These are phyloP conservation scores for Crithidia mellificae DNA, from an alignment of 208 protist species.

Conservation along the genomic window DNA sequence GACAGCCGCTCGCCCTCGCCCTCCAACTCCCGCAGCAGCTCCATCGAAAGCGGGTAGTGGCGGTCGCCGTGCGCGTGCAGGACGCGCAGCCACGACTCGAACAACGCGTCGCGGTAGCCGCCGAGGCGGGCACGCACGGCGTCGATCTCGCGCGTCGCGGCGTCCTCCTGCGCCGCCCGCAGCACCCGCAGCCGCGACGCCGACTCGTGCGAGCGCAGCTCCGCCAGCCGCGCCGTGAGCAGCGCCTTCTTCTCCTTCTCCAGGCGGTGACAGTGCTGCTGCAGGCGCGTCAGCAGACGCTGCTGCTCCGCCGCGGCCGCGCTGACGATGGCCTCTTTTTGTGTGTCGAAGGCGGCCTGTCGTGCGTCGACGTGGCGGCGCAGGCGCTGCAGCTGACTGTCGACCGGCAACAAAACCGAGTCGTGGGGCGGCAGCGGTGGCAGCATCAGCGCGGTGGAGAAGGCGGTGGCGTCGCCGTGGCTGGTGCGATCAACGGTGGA, in stretches of 20 bases:
- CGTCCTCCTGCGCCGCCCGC: slow-evolving; percentile 23
- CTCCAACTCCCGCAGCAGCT: slow-evolving; percentile 22
- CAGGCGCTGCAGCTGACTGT: background rate
- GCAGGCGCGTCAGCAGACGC: slow-evolving; percentile 32
- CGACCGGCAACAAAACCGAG: too few relatives aligned
- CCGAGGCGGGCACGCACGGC: slow-evolving; percentile 26
- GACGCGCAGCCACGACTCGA: slow-evolving; percentile 25
- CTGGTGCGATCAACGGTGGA: too few relatives aligned
- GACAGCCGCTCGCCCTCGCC: slow-evolving; percentile 21
- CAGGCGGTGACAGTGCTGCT: slow-evolving; percentile 13
- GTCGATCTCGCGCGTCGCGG: slow-evolving; percentile 22
- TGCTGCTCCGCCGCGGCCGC: slow-evolving; percentile 30
- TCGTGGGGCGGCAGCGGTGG: slow-evolving; percentile 4
- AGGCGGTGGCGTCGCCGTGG: background rate
- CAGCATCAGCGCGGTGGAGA: background rate
- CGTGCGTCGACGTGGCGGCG: background rate
- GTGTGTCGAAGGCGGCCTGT: slow-evolving; percentile 18
- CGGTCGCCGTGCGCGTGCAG: slow-evolving; percentile 16
- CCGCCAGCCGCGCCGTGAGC: slow-evolving; percentile 8
- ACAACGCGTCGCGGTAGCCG: slow-evolving; percentile 13
- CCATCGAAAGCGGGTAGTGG: slow-evolving; percentile 17
- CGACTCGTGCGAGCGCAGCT: slow-evolving; percentile 23
- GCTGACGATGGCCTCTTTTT: slow-evolving; percentile 19
- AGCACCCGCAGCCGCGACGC: slow-evolving; percentile 26
- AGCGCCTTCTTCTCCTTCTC: slow-evolving; percentile 18